A percentile compares a stretch with the other conserved stretches of the same genome.
These are phyloP conservation scores for Ormosia semicastrata DNA, from an alignment of 306 rosid species.

Conservation along the genomic window DNA sequence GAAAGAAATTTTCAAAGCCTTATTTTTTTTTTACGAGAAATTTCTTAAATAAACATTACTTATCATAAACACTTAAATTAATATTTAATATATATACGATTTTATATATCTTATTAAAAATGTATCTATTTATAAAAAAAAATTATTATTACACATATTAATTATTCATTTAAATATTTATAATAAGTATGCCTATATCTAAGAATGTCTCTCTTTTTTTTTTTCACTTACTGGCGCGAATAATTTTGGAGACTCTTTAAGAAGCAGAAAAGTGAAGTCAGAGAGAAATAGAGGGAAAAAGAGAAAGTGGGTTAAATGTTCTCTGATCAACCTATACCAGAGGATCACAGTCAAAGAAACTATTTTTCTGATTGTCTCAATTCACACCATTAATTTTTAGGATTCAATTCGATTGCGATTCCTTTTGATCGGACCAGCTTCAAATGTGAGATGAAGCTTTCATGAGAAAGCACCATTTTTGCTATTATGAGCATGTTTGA, in stretches of 20 bases:
- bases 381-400: neutral
- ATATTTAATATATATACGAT: neutral
- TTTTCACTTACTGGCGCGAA: slow-evolving; percentile 23
- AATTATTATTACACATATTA: neutral
- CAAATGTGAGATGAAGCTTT: neutral
- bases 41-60: no score
- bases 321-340: neutral
- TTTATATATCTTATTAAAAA: no score
- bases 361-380: slow-evolving; percentile 16
- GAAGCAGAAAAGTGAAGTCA: slow-evolving; percentile 41
- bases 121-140: neutral
- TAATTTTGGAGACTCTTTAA: slow-evolving; percentile 49
- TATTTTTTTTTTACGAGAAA: neutral
- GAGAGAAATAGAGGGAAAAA: neutral
- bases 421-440: neutral
- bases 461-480: neutral
- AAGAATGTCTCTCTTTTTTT: neutral
- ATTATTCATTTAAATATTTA: neutral
- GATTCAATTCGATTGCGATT: neutral
- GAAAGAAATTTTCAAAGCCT: slow-evolving; percentile 17
- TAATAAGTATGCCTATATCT: no score
- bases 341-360: neutral
- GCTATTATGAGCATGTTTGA: no score
- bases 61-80: neutral
- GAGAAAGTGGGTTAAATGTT: neutral